Percentiles rank a stretch among this genome's conserved stretches.
phyloP scores from a whole-genome alignment of 2,329 filamentous ascomycete genomes.

The Aspergillus pseudonomiae region DNA sequence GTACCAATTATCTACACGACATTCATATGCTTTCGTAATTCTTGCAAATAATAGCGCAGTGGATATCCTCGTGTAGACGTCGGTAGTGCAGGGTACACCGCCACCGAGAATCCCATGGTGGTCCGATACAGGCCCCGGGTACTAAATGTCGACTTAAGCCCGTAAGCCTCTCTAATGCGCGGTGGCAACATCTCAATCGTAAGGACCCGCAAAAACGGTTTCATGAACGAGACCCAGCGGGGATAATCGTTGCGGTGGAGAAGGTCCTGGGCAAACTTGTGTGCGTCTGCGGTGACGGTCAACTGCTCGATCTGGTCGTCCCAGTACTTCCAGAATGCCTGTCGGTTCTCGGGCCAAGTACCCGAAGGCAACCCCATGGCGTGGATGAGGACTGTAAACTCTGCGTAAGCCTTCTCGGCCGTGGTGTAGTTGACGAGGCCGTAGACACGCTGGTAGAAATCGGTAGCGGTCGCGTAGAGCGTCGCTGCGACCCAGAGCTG shows the following conservation, averaged over 20 bases:
- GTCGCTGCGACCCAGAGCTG: constrained; percentile 41
- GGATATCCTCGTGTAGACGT: constrained; percentile 34
- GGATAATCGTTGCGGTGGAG: constrained; percentile 30
- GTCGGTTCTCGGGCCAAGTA: constrained; percentile 34
- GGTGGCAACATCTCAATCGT: constrained; percentile 41
- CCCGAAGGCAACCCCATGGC: constrained; percentile 31
- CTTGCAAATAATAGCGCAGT: constrained; percentile 34
- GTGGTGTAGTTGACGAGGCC: constrained; percentile 35
- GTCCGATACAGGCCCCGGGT: constrained; percentile 34
- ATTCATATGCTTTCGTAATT: constrained; percentile 32
- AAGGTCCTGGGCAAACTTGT: constrained; percentile 34
- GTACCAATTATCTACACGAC: constrained; percentile 19
- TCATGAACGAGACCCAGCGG: constrained; percentile 33
- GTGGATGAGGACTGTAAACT: constrained; percentile 33
- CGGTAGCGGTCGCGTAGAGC: constrained; percentile 39
- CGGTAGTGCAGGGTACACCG: constrained; percentile 39
- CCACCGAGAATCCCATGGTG: constrained; percentile 36
- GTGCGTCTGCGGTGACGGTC: constrained; percentile 33
- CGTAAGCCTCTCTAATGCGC: constrained; percentile 36
- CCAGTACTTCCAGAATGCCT: constrained; percentile 42
- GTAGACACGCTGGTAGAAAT: constrained; percentile 42
- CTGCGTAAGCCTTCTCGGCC: constrained; percentile 35
- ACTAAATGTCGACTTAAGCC: constrained; percentile 30
- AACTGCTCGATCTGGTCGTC: constrained; percentile 34
- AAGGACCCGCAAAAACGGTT: constrained; percentile 33